Base-by-base conservation (phyloP, 352 stramenopile genomes). In the Plasmopara viticola region DNA sequence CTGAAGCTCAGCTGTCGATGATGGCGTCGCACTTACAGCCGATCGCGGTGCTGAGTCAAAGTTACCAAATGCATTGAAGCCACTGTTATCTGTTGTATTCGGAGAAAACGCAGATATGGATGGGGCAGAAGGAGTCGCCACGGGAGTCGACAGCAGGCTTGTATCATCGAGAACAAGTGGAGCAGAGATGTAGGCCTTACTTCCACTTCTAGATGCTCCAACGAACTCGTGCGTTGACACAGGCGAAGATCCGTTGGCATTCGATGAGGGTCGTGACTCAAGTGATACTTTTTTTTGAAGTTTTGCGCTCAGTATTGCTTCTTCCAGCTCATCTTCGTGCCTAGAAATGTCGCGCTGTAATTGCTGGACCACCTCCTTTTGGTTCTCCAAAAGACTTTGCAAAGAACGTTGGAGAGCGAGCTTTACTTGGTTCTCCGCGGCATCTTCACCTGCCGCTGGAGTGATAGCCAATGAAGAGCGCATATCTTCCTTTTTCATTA, bases 401-500 rank as follows among this genome's bases (percentile, higher is more conserved):
- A 91, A 57, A 55, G 56, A 85, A 12, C 64, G 58, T 46, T 86
- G 74, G 5, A 90, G 56, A 31, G 50, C 50, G 12, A 57, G 63
- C 14, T 68, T 70, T 0, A 60, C 68, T 43, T 78, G 63, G 48
- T 64, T 47, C 33, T 86, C 67, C 2, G 38, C 43, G 1, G 49
- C 44, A 48, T 62, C 60, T 4, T 64, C 64, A 48, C 5, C 37
- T 9, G 42, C 44, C 0, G 30, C 44, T n/a, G 51, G 42, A 0
- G 46, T 51, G 20, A 51, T 56, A 13, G 57, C 52, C 4, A 54
- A 68, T 3, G 63, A 54, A 9, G 54, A 62, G 14, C 70, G 72
- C 18, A 86, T 43, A n/a, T 56, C 67, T 30, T 91, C 78, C 12
- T 78, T 71, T 54, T 87, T 88, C 60, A 85, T 81, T 9, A 72